phyloP scores from a whole-genome alignment of 2,329 filamentous ascomycete species.

The Fusarium veterinarium region DNA sequence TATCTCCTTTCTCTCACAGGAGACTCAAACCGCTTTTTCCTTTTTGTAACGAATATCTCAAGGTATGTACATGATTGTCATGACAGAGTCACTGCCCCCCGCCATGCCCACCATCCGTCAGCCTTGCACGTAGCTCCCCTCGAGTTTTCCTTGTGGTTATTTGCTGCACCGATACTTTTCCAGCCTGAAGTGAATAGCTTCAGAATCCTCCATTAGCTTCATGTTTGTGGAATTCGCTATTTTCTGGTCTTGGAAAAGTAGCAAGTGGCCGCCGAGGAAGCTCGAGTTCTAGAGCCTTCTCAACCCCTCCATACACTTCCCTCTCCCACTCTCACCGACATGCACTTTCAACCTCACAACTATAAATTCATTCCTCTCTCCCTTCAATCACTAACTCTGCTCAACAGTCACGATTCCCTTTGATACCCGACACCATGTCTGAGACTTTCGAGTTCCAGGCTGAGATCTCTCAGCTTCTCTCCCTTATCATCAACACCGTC shows the following conservation, averaged over 20 bases:
- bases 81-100: neutral
- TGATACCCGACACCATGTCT: conserved; percentile 76
- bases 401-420: conserved; percentile 47
- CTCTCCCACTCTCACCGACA: conserved; percentile 14
- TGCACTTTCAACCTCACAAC: neutral
- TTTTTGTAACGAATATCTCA: conserved; percentile 42
- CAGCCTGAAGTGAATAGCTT: neutral
- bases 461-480: conserved; percentile 99
- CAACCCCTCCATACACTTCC: conserved; percentile 33
- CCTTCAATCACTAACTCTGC: conserved; percentile 31
- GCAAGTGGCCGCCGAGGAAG: neutral
- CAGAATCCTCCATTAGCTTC: neutral
- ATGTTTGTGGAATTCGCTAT: neutral
- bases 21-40: conserved; percentile 40
- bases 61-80: conserved; percentile 37
- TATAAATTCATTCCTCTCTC: conserved; percentile 1
- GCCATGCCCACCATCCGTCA: conserved; percentile 6
- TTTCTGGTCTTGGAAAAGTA: neutral
- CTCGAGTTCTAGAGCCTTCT: conserved; percentile 31
- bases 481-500: conserved; percentile 99
- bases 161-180: neutral
- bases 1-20: conserved; percentile 33
- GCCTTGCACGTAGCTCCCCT: conserved; percentile 15
- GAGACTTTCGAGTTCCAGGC: conserved; percentile 99
- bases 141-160: neutral